phyloP scores from a whole-genome alignment of 257 asterid species.

The Nicotiana attenuata region DNA sequence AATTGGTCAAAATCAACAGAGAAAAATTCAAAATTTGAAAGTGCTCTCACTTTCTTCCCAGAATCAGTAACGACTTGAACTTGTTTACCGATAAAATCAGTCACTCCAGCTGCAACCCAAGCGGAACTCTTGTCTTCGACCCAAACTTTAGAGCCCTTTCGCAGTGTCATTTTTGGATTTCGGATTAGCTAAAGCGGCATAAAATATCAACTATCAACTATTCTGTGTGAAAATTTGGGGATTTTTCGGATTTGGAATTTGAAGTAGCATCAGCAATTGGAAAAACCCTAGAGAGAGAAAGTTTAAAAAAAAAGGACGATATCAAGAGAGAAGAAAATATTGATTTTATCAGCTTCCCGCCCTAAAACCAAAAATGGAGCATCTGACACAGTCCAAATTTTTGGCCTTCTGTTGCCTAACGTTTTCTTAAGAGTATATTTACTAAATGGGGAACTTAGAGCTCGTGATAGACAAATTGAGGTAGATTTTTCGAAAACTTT shows the following conservation, averaged over 20 bases:
- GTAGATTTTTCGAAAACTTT: background rate
- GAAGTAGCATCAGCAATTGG: slow-evolving; percentile 9
- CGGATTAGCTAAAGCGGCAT: background rate
- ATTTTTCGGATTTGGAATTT: slow-evolving; percentile 21
- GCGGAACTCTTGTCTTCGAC: slow-evolving; percentile 70
- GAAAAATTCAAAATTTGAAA: background rate
- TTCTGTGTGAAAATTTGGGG: background rate
- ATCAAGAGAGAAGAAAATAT: background rate
- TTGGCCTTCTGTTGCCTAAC: background rate
- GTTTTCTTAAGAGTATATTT: background rate
- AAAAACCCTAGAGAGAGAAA: slow-evolving; percentile 44
- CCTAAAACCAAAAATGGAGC: slow-evolving; percentile 26
- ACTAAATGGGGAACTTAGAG: background rate
- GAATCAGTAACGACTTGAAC: slow-evolving; percentile 61
- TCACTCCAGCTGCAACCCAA: slow-evolving; percentile 78
- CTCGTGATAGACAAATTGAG: background rate
- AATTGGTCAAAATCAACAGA: background rate
- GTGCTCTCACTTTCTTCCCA: slow-evolving; percentile 60
- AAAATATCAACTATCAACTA: background rate
- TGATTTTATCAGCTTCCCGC: slow-evolving; percentile 62
- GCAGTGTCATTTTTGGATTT: slow-evolving; percentile 46
- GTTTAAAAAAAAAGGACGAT: background rate
- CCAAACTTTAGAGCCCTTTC: slow-evolving; percentile 86
- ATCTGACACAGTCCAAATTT: background rate
- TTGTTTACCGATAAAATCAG: slow-evolving; percentile 62